Evolutionary conservation across 108 stramenopile species (phyloP), one percentile per base, ranked within the genome.

Genomic region (Nannochloropsis salina): DNA sequence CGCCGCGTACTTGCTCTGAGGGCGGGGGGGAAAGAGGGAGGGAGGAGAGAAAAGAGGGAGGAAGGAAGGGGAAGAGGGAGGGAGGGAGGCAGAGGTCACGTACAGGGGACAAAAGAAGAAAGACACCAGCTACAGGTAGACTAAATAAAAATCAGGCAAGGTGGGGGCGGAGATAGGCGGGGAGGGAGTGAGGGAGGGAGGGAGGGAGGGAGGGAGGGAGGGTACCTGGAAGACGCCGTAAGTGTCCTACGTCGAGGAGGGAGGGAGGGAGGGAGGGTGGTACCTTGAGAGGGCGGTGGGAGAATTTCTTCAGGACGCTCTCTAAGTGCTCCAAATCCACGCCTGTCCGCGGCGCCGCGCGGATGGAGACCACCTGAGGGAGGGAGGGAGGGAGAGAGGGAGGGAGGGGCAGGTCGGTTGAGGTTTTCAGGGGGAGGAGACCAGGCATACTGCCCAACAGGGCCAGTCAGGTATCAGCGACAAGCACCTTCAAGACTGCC

Each of bases 311-410:
- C 20, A 99, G 91, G 81, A 93, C 83, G 9, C 85, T 84, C 51
- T 95, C 94, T 87, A 99, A 85, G n/a, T 93, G 92, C 40, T 80
- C 79, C 80, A 95, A 84, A 86, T 97, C 95, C 0, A 96, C 92
- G 42, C 89, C 89, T 31, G 80, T 85, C 45, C 22, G 40, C 8
- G 42, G 42, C 8, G 47, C 47, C 10, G 47, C 47, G 12, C 47
- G 47, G 12, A 51, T 51, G 47, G 47, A 51, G 47, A 51, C 47
- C 47, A 51, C 47, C 47, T 51, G 47, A 12, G 47, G 47, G 10
- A 51, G 47, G 47, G 12, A 12, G 47, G 47, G 47, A 12, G 47
- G 12, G 47, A 12, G 47, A 51, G n/a, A n/a, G n/a, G n/a, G n/a
- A n/a, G n/a, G n/a, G n/a, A n/a, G n/a, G n/a, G n/a, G n/a, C n/a